These are phyloP conservation scores for Scheffersomyces ergatensis DNA, from an alignment of 805 yeast species.

Conservation along the genomic window DNA sequence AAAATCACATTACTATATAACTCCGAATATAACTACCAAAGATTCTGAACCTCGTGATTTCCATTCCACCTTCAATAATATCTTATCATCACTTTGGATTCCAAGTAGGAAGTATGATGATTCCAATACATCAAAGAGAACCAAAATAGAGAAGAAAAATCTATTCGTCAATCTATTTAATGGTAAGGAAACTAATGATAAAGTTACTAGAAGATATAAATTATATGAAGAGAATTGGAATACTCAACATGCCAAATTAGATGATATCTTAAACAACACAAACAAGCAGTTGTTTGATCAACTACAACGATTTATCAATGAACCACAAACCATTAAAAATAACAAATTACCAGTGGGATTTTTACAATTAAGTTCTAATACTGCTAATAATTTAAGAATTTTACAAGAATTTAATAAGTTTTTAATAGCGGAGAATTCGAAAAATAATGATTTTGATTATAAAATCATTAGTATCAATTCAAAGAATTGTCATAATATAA, in stretches of 20 bases:
- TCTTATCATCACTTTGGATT: neutral
- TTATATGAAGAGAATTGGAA: slow-evolving; percentile 26
- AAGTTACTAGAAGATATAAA: slow-evolving; percentile 20
- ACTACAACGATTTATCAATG: slow-evolving; percentile 21
- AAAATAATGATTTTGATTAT: slow-evolving; percentile 8
- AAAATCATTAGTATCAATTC: slow-evolving; percentile 27
- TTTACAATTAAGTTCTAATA: slow-evolving; percentile 36
- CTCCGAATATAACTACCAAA: slow-evolving; percentile 6
- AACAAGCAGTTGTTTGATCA: slow-evolving; percentile 28
- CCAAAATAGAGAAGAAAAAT: neutral
- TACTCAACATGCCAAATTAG: slow-evolving; percentile 24
- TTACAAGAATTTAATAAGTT: slow-evolving; percentile 30
- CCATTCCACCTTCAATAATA: neutral
- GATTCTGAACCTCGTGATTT: neutral
- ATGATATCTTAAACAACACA: slow-evolving; percentile 27
- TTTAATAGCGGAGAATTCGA: slow-evolving; percentile 5
- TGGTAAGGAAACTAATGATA: slow-evolving; percentile 19
- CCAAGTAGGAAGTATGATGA: neutral
- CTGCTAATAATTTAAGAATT: slow-evolving; percentile 38
- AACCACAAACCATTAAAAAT: neutral
- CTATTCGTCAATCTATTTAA: slow-evolving; percentile 23
- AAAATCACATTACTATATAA: slow-evolving; percentile 33
- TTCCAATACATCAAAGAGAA: slow-evolving; percentile 2
- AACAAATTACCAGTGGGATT: slow-evolving; percentile 29
- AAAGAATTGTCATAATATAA: slow-evolving; percentile 30